Evolutionary conservation across 345 rosid genomes (phyloP).

Genomic region (Populus alba): DNA sequence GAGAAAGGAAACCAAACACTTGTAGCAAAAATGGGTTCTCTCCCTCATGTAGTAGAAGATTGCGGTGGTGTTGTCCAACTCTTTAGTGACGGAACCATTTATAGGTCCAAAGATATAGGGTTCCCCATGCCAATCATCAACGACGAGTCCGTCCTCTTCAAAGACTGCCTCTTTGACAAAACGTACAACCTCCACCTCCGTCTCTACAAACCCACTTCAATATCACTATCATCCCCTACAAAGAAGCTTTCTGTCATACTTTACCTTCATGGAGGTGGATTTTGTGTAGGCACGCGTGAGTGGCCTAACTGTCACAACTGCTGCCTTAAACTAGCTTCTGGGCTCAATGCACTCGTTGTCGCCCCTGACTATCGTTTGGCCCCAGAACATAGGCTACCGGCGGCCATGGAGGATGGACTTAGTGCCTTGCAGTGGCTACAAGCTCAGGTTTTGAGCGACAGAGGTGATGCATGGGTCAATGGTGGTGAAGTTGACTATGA

Average conservation of each 20-base stretch:
- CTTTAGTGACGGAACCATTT: conserved; percentile 46
- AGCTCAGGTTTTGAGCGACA: conserved; percentile 36
- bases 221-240: neutral
- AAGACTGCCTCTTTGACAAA: conserved; percentile 54
- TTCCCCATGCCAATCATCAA: conserved; percentile 28
- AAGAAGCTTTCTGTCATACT: conserved; percentile 17
- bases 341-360: conserved; percentile 54
- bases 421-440: conserved; percentile 48
- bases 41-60: conserved; percentile 32
- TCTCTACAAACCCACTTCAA: conserved; percentile 43
- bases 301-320: conserved; percentile 80
- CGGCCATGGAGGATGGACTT: conserved; percentile 62
- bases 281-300: conserved; percentile 66
- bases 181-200: conserved; percentile 58
- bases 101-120: conserved; percentile 34
- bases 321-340: conserved; percentile 58
- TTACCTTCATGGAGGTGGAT: conserved; percentile 79
- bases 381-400: conserved; percentile 79
- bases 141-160: conserved; percentile 43
- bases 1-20: neutral
- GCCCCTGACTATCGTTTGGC: conserved; percentile 79
- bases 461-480: conserved; percentile 37
- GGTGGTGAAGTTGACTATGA: conserved; percentile 49
- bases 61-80: conserved; percentile 33
- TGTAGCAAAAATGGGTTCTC: conserved; percentile 19